A percentile compares a stretch with the other conserved stretches of the same genome.
Conservation (phyloP, 75 land plant species). For the Isoetes taiwanensis region DNA sequence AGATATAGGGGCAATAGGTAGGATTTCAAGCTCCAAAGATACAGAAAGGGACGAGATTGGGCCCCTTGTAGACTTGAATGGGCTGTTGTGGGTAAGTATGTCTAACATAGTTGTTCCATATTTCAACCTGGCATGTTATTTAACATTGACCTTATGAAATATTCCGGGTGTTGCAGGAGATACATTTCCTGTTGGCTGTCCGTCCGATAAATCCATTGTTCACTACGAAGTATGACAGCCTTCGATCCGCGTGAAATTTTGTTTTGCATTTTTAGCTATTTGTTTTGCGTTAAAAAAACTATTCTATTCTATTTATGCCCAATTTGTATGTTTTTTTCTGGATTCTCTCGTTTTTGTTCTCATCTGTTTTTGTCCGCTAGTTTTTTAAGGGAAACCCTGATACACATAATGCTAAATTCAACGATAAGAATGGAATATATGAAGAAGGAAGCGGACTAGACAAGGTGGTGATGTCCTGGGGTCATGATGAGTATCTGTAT, state of each 20-base stretch:
- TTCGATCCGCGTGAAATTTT: too few species aligned
- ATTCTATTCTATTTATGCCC: too few species aligned
- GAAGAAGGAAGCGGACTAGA: slow-evolving; percentile 64
- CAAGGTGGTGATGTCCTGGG: slow-evolving; percentile 75
- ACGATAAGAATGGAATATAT: slow-evolving; percentile 58
- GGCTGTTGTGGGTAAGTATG: slow-evolving; percentile 65
- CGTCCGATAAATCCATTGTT: slow-evolving; percentile 60
- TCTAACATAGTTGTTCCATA: not conserved
- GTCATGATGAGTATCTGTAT: slow-evolving; percentile 93
- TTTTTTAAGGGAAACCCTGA: slow-evolving; percentile 63
- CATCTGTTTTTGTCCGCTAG: slow-evolving; percentile 24
- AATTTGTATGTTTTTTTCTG: not conserved
- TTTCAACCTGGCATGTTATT: not conserved
- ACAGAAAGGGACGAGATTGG: too few species aligned
- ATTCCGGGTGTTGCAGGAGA: slow-evolving; percentile 48
- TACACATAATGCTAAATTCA: slow-evolving; percentile 35
- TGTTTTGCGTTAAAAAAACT: too few species aligned
- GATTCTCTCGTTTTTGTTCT: not conserved
- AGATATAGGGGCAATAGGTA: too few species aligned
- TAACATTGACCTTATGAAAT: not conserved
- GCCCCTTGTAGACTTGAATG: too few species aligned
- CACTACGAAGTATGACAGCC: slow-evolving; percentile 82
- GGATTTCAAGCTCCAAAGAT: too few species aligned
- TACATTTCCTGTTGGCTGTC: slow-evolving; percentile 78
- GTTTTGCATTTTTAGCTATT: too few species aligned